These are phyloP conservation scores for Alliaria petiolata DNA, from an alignment of 345 rosid genomes.

Conservation along the genomic window DNA sequence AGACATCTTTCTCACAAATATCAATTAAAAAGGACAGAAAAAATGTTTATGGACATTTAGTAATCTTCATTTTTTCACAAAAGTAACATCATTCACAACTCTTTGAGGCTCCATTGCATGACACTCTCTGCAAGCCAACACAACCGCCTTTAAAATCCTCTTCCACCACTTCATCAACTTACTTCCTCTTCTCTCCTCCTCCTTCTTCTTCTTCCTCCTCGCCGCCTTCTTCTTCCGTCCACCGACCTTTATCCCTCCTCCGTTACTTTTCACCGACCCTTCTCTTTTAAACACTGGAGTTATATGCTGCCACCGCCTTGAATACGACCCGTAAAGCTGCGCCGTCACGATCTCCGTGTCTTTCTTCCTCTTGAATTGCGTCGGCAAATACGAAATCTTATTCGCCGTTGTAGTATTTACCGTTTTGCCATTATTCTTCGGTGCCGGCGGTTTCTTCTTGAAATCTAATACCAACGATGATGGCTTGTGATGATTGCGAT, in stretches of 20 bases:
- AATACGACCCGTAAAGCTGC: conserved; percentile 50
- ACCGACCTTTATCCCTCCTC: conserved; percentile 33
- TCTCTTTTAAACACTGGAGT: conserved; percentile 55
- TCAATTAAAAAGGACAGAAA: background rate
- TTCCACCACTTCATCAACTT: conserved; percentile 37
- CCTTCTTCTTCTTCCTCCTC: conserved; percentile 13
- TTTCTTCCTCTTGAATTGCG: conserved; percentile 24
- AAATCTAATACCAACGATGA: background rate
- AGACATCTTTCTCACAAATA: background rate
- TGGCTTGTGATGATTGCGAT: background rate
- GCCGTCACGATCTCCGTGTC: conserved; percentile 51
- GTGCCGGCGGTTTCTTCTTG: conserved; percentile 17
- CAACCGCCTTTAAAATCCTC: conserved; percentile 48
- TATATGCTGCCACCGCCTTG: conserved; percentile 73
- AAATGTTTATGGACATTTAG: conserved; percentile 16
- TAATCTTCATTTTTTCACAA: conserved; percentile 2
- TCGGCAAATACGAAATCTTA: conserved; percentile 35
- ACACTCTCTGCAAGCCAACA: conserved; percentile 64
- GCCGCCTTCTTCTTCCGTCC: conserved; percentile 4
- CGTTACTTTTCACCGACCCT: conserved; percentile 33
- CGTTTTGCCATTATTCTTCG: background rate
- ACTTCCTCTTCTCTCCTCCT: conserved; percentile 19
- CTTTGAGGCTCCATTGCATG: conserved; percentile 76
- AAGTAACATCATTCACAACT: conserved; percentile 11
- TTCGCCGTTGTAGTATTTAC: background rate